Evolutionary conservation across 257 asterid species (phyloP), one percentile per base, ranked within the genome.

Genomic region (Solanum medicagineum): DNA sequence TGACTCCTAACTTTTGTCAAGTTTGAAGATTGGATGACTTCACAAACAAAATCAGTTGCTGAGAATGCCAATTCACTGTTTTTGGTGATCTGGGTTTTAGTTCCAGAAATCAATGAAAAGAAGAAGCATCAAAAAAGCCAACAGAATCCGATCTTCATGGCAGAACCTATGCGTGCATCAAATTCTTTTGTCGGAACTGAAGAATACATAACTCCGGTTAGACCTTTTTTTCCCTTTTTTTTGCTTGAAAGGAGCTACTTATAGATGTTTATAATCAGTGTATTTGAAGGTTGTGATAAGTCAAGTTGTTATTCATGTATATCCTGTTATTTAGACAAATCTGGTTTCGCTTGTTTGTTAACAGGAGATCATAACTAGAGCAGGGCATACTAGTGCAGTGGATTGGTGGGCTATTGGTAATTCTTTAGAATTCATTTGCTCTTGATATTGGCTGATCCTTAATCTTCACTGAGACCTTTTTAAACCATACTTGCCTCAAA

Each of bases 321-420:
- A 79, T 49, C 62, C 24, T 53, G 12, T 16, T 79, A 10, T 53
- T 29, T 53, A 29, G 53, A 10, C 60, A 42, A 32, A 51, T 77
- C 26, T 79, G 26, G 5, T 77, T 75, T 77, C 10, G 6, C 83
- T 79, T 49, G 15, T 75, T 6, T 51, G 54, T 53, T 29, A 83
- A 85, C 90, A 96, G 99, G 99, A 96, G 90, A 96, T 96, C 89
- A 93, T 96, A 86, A 84, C 95, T 7, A 98, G 98, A 70, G 97
- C 98, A 84, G 99, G 99, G 65, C 99, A 96, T 85, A 92, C 98
- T 51, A 96, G 99, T 56, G 99, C 97, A 57, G 99, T 96, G 42
- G 99, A 96, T 90, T 96, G 99, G 99, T 96, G 99, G 99, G 99
- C 99, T 89, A 97, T 96, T 51, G 99, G 99, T 96, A 94, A 92